A percentile compares a stretch with the other conserved stretches of the same genome.
Conservation (phyloP, 2,329 filamentous ascomycete species). For the Colletotrichum phormii region DNA sequence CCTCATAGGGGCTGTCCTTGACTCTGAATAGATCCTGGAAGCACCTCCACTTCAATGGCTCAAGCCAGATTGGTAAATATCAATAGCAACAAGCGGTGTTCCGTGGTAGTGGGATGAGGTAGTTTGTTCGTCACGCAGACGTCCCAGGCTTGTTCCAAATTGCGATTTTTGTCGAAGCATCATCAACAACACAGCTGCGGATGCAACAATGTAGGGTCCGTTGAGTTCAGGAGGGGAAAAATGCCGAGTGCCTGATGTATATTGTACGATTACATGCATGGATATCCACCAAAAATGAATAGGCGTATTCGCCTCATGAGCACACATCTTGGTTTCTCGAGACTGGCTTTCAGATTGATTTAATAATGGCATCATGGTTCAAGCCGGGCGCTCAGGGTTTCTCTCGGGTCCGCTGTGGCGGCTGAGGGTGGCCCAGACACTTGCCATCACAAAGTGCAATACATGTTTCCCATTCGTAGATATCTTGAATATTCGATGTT, state of each 20-base stretch:
- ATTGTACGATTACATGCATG: slow-evolving; percentile 30
- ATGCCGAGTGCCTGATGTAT: slow-evolving; percentile 2
- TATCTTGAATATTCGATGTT: not conserved
- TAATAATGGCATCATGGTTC: not conserved
- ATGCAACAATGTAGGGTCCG: not conserved
- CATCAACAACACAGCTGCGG: not conserved
- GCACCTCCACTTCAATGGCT: not conserved
- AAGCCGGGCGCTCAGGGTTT: not conserved
- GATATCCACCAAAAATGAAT: slow-evolving; percentile 23
- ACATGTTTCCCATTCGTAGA: not conserved
- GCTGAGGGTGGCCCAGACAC: not conserved
- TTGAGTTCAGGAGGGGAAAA: not conserved
- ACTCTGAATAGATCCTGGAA: slow-evolving; percentile 35
- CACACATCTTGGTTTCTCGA: not conserved
- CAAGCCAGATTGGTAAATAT: not conserved
- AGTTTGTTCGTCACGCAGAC: not conserved
- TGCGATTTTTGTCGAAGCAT: not conserved
- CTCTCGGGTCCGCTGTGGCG: not conserved
- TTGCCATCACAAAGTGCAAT: not conserved
- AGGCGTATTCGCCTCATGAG: not conserved
- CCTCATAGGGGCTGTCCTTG: slow-evolving; percentile 37
- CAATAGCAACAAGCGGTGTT: not conserved
- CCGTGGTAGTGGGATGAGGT: not conserved
- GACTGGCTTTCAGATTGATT: not conserved
- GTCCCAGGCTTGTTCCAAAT: not conserved